Evolutionary conservation across 2,329 filamentous ascomycete species (phyloP), one percentile per base, ranked within the genome.

Genomic region (Onygena corvina): DNA sequence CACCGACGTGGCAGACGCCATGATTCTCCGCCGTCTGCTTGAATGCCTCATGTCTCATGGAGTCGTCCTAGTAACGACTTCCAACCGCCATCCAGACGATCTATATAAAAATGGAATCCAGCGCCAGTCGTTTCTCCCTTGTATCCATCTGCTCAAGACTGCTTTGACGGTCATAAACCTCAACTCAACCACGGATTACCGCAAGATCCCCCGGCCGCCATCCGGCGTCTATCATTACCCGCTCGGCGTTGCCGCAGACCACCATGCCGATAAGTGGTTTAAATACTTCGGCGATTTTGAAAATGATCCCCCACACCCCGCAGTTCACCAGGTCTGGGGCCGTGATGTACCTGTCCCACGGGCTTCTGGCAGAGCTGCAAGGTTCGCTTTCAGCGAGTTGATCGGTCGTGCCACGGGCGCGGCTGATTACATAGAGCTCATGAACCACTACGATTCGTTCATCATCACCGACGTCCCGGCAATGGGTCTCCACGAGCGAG

Each of bases 31-130:
- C 59, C 76, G 86, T 55, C 73, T 98, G 4, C 79, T 98, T 6
- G 89, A 96, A 67, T 77, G 80, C 1, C 77, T 98, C 49, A 95
- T 96, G 88, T 85, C 86, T 3, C 89, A 96, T 61, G 92, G 92
- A n/a, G 88, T 94, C 2, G 89, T 96, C 12, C 76, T 98, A 47
- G 84, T 98, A 27, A 96, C 92, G 4, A 98, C 92, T 0, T 94
- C 87, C 5, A 98, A 98, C 67, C 78, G 92, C n/a, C 89, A 95
- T 59, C 92, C 92, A 0, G 82, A 93, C 60, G 90, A 98, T 52
- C 76, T 98, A 5, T 98, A 98, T 74, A 94, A 92, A 67, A 98
- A 98, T 64, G 92, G 92, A 50, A 90, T 98, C 55, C 92, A 98
- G 69, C 82, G 92, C 52, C 83, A 94, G 58, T 94, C 86, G 4